A percentile compares a stretch with the other conserved stretches of the same genome.
Evolutionary conservation across 2,329 filamentous ascomycete genomes (phyloP).

Genomic region (Penicillium nordicum): DNA sequence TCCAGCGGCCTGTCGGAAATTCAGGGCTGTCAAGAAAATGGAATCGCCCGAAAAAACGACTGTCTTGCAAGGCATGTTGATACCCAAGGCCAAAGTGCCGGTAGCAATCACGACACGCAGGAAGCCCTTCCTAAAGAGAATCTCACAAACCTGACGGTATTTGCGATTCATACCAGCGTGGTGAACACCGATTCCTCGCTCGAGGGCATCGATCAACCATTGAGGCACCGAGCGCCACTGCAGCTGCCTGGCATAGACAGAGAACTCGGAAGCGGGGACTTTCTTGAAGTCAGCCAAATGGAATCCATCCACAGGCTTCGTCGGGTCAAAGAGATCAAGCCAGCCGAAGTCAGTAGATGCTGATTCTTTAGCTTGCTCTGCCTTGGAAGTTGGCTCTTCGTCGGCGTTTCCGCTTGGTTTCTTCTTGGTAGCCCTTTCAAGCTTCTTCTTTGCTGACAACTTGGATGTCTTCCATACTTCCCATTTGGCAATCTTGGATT

Average conservation of each 20-base stretch:
- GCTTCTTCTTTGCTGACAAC: conserved; percentile 45
- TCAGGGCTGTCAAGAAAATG: conserved; percentile 68
- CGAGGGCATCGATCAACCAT: conserved; percentile 57
- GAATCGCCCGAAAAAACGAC: conserved; percentile 74
- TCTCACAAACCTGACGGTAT: conserved; percentile 63
- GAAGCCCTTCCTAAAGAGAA: conserved; percentile 57
- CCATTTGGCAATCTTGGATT: conserved; percentile 56
- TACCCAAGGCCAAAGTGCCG: conserved; percentile 70
- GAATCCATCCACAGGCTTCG: conserved; percentile 50
- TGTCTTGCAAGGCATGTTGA: conserved; percentile 82
- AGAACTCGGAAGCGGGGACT: conserved; percentile 57
- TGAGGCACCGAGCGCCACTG: conserved; percentile 46
- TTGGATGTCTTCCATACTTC: conserved; percentile 39
- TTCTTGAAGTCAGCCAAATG: conserved; percentile 61
- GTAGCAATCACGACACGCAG: conserved; percentile 70
- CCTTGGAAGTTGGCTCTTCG: conserved; percentile 49
- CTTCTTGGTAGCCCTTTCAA: conserved; percentile 39
- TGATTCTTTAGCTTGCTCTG: conserved; percentile 54
- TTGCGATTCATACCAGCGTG: conserved; percentile 76
- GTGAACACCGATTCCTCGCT: conserved; percentile 70
- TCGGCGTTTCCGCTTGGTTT: conserved; percentile 37
- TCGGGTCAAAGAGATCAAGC: conserved; percentile 66
- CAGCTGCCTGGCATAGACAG: conserved; percentile 53
- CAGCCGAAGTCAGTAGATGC: conserved; percentile 54
- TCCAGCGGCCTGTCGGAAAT: conserved; percentile 73